Conservation (phyloP, 306 rosid species). For the Prosopis cineraria region DNA sequence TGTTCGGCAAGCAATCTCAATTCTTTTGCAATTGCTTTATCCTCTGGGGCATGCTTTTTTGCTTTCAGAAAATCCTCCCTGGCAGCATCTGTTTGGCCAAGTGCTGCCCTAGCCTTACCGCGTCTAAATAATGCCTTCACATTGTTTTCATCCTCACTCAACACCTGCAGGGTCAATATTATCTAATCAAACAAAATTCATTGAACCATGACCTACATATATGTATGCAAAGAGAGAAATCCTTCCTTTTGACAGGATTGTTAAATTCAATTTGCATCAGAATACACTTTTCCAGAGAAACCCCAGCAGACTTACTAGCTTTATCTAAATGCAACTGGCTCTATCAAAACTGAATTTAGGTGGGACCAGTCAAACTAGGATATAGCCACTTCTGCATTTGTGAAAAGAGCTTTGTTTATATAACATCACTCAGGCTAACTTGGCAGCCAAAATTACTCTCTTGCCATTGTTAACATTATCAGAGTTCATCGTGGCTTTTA, state of each 20-base stretch:
- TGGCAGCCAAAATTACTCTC: neutral
- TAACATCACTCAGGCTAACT: neutral
- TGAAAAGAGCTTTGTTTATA: neutral
- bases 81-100: conserved; percentile 89
- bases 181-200: neutral
- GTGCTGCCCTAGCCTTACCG: conserved; percentile 90
- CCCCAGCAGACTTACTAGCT: neutral
- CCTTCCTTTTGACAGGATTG: neutral
- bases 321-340: neutral
- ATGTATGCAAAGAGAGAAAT: neutral
- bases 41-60: conserved; percentile 12
- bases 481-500: neutral
- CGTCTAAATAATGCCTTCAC: conserved; percentile 83
- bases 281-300: neutral
- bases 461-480: conserved; percentile 1
- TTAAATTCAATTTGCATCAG: neutral
- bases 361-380: neutral
- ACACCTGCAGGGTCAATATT: conserved; percentile 57
- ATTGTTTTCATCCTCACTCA: conserved; percentile 74
- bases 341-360: neutral
- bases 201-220: neutral
- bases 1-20: conserved; percentile 37
- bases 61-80: conserved; percentile 63
- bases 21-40: conserved; percentile 83
- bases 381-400: neutral